Evolutionary conservation across 176 grass and related monocot genomes (phyloP), one percentile per base, ranked within the genome.

Genomic region (Alloteropsis semialata): DNA sequence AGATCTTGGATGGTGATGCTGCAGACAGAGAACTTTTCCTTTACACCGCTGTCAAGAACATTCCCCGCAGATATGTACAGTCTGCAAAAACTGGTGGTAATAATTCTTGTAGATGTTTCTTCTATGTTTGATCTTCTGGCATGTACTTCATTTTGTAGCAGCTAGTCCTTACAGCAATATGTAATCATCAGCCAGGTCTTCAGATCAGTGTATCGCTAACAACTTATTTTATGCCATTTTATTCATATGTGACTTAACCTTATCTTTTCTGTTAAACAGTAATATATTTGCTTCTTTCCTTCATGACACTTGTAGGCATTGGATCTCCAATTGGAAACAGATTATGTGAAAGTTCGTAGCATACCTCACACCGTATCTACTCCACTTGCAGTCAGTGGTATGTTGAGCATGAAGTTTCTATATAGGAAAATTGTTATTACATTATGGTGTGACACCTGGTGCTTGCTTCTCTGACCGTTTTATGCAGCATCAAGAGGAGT

Each of bases 381-480:
- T 59, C 95, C 95, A 24, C 74, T 98, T 89, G 95, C 95, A 81
- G 92, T 95, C 66, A 95, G 92, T 76, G 95, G 95, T 98, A 87
- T 78, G 88, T 89, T 14, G 32, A 84, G 21, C 49, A 9, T 87
- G 75, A 71, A 74, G 25, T 89, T 80, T 89, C 70, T 22, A 11
- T 51, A 19, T 63, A 63, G 3, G 29, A 55, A 64, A 77, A 8
- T 66, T 84, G 13, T 30, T 39, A 77, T 58, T 32, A 61, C 32
- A 60, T 72, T 22, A 68, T 37, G 3, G 6, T 24, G 14, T 75
- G 81, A 88, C 78, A 58, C 18, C 14, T 69, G 32, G 27, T n/a
- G 4, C 36, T 75, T 21, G 36, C 17, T 73, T 72, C 66, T 32
- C 54, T 65, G 66, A 53, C 80, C 66, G 42, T 58, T 81, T 51